These are phyloP conservation scores for Arctostaphylos glauca DNA, from an alignment of 148 eudicot genomes.

Conservation along the genomic window DNA sequence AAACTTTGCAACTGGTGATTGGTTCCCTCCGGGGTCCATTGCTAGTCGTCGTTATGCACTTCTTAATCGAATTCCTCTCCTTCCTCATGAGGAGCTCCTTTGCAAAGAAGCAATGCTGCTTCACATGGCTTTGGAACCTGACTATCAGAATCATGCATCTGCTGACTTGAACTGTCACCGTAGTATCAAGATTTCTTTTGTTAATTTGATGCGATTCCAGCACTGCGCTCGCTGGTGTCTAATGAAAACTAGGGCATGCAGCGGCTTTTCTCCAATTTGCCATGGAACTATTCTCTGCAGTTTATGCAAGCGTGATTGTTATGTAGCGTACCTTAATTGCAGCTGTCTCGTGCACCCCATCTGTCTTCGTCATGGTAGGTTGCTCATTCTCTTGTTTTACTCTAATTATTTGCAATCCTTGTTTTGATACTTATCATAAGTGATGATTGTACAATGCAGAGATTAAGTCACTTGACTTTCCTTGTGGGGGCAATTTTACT, in stretches of 20 bases:
- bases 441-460: slow-evolving; percentile 36
- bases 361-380: slow-evolving; percentile 93
- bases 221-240: slow-evolving; percentile 89
- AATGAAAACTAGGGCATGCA: slow-evolving; percentile 38
- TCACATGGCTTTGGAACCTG: slow-evolving; percentile 37
- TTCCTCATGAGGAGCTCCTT: slow-evolving; percentile 94
- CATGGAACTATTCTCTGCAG: slow-evolving; percentile 82
- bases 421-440: not conserved
- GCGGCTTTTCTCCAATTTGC: slow-evolving; percentile 45
- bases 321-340: slow-evolving; percentile 77
- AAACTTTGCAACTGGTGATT: slow-evolving; percentile 91
- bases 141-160: slow-evolving; percentile 35
- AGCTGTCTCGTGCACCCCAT: slow-evolving; percentile 72
- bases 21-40: slow-evolving; percentile 87
- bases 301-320: slow-evolving; percentile 94
- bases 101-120: slow-evolving; percentile 95
- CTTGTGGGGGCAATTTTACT: slow-evolving; percentile 63
- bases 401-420: not conserved
- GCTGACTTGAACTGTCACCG: slow-evolving; percentile 43
- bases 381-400: not conserved
- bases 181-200: slow-evolving; percentile 63
- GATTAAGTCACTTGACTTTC: slow-evolving; percentile 41
- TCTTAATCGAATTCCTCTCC: slow-evolving; percentile 83
- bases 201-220: slow-evolving; percentile 75
- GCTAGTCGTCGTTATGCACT: slow-evolving; percentile 92